These are phyloP conservation scores for Manihot esculenta DNA, from an alignment of 441 rosid genomes.

Conservation along the genomic window DNA sequence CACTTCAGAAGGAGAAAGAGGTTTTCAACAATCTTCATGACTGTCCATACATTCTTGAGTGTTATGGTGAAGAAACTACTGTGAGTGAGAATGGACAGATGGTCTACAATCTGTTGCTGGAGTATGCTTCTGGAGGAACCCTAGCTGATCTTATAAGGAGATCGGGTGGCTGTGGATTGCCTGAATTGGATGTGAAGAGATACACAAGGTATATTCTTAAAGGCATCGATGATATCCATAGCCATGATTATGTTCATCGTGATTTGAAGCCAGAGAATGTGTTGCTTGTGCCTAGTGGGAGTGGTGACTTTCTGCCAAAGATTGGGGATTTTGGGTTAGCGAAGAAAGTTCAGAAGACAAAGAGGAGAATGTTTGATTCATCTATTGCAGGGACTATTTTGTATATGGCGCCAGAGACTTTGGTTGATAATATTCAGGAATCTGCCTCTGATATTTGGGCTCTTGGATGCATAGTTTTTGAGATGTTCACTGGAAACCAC, in stretches of 20 bases:
- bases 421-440: conserved; percentile 22
- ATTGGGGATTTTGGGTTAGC: conserved; percentile 35
- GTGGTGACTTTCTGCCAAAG: conserved; percentile 20
- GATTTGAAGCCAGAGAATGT: conserved; percentile 30
- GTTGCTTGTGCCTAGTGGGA: conserved; percentile 15
- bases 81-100: neutral
- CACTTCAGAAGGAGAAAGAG: conserved; percentile 36
- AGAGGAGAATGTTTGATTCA: conserved; percentile 14
- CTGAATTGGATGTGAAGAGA: conserved; percentile 25
- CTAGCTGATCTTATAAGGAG: conserved; percentile 11
- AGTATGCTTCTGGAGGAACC: conserved; percentile 17
- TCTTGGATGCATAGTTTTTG: conserved; percentile 31
- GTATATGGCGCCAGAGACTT: conserved; percentile 30
- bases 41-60: neutral
- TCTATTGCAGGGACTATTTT: conserved; percentile 25
- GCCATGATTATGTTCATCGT: neutral
- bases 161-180: conserved; percentile 18
- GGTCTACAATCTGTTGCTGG: neutral
- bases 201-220: conserved; percentile 7
- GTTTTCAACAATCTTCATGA: conserved; percentile 18
- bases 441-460: conserved; percentile 35
- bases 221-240: conserved; percentile 1
- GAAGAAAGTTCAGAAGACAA: conserved; percentile 16
- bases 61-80: neutral
- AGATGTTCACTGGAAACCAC: conserved; percentile 29